phyloP scores from a whole-genome alignment of 768 basidiomycete genomes.

The Tylopilus felleus region DNA sequence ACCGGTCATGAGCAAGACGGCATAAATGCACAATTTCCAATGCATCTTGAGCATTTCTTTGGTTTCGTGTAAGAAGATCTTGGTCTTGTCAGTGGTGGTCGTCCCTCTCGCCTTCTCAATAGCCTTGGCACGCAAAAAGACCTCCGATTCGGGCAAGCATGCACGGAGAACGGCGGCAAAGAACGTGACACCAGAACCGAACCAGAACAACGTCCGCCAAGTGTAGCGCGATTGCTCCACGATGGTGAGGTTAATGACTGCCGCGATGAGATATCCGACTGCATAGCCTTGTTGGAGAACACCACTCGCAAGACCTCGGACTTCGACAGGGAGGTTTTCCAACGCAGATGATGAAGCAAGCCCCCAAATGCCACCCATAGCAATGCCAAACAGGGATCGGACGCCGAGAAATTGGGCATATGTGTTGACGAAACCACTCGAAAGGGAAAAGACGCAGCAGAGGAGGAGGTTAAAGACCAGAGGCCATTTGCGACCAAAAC shows the following conservation, averaged over 20 bases:
- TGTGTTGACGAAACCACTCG: conserved; percentile 74
- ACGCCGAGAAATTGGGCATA: conserved; percentile 78
- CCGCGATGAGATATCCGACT: conserved; percentile 79
- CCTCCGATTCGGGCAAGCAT: conserved; percentile 71
- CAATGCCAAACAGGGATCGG: conserved; percentile 79
- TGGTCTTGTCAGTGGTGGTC: conserved; percentile 50
- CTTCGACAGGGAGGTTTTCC: conserved; percentile 84
- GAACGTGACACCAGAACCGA: conserved; percentile 63
- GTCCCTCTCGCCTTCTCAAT: conserved; percentile 43
- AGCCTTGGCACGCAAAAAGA: conserved; percentile 65
- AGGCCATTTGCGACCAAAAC: conserved; percentile 94
- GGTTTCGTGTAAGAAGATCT: conserved; percentile 69
- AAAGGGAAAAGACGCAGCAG: conserved; percentile 70
- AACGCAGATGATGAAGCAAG: conserved; percentile 77
- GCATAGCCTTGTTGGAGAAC: conserved; percentile 89
- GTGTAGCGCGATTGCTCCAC: conserved; percentile 34
- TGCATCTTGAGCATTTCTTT: conserved; percentile 75
- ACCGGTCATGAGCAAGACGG: conserved; percentile 75
- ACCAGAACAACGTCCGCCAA: conserved; percentile 86
- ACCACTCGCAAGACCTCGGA: conserved; percentile 82
- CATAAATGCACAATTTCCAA: conserved; percentile 83
- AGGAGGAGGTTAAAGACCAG: conserved; percentile 72
- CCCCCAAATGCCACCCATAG: conserved; percentile 91
- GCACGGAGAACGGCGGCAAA: conserved; percentile 67
- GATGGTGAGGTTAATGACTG: conserved; percentile 73